phyloP scores from a whole-genome alignment of 208 protist species.

The Leishmania mexicana region DNA sequence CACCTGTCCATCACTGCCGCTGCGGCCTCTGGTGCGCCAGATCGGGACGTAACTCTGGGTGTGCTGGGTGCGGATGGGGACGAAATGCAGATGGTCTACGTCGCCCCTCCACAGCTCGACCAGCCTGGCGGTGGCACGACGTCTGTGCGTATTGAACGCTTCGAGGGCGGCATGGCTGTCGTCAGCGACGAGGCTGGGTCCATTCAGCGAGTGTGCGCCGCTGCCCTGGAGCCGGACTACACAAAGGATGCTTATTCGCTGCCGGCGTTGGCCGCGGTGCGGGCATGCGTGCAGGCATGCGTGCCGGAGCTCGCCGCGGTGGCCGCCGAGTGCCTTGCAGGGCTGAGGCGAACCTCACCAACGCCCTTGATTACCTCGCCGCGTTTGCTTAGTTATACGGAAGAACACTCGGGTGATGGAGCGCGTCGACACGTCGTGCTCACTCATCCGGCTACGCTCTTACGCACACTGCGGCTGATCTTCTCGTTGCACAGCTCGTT shows the following conservation, averaged over 20 bases:
- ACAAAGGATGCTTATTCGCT: constrained; percentile 28
- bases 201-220: constrained; percentile 40
- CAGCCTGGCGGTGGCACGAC: constrained; percentile 21
- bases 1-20: constrained; percentile 9
- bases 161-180: constrained; percentile 45
- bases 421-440: constrained; percentile 6
- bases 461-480: constrained; percentile 48
- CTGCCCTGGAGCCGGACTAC: constrained; percentile 63
- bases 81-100: constrained; percentile 67
- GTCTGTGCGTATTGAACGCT: constrained; percentile 53
- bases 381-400: background rate
- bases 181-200: constrained; percentile 52
- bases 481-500: constrained; percentile 15
- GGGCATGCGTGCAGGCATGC: constrained; percentile 30
- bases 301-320: constrained; percentile 26
- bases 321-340: constrained; percentile 21
- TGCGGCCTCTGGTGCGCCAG: background rate
- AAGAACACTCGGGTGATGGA: background rate
- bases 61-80: constrained; percentile 85
- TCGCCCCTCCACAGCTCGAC: constrained; percentile 39
- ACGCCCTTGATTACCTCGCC: background rate
- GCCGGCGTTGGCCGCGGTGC: constrained; percentile 17
- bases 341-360: background rate
- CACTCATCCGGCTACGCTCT: constrained; percentile 25
- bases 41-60: constrained; percentile 39